Evolutionary conservation across 2,329 filamentous ascomycete genomes (phyloP), one percentile per base, ranked within the genome.

Genomic region (Diaporthe nobilis): DNA sequence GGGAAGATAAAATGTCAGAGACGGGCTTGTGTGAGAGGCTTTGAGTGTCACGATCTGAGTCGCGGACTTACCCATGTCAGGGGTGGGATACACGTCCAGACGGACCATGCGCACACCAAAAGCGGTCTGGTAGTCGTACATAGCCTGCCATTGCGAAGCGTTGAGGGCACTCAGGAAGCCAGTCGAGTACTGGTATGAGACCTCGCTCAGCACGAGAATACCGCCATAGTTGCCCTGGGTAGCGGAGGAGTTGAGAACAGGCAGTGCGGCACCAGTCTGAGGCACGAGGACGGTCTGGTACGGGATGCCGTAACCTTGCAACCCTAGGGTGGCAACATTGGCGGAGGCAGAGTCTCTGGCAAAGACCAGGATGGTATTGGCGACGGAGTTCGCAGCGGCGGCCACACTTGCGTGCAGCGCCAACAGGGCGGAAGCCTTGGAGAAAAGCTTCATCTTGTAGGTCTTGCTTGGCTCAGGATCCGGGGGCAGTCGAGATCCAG

Each of bases 71-170:
- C 90, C 89, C 79, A 87, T 89, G 13, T 87, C 85, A 20, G 86
- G 81, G 9, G 85, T 86, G 8, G 91, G 91, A 78, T 86, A 91
- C 8, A 88, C 89, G 79, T 92, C 90, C 28, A 91, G 83, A 65
- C 90, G 88, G 42, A 92, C 90, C 89, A 92, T 90, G 39, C 91
- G 86, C 17, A 91, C 88, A 28, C 90, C 88, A 77, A 91, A 92
- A 37, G 82, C 83, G 2, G 85, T 85, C 81, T 92, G 91, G 78
- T 92, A 92, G 65, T 85, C 84, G 78, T 90, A 91, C 3, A 92
- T 81, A 65, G 86, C 80, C 42, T 87, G 85, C 89, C 88, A 91
- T 84, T 92, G 91, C 57, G 85, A 86, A 8, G 85, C 80, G 13
- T 89, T 91, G 75, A 92, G 81, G 47, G 89, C 90, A 79, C 88